Percentiles rank a stretch among this genome's conserved stretches.
Evolutionary conservation across 208 protist genomes (phyloP).

Genomic region (Leishmania braziliensis): DNA sequence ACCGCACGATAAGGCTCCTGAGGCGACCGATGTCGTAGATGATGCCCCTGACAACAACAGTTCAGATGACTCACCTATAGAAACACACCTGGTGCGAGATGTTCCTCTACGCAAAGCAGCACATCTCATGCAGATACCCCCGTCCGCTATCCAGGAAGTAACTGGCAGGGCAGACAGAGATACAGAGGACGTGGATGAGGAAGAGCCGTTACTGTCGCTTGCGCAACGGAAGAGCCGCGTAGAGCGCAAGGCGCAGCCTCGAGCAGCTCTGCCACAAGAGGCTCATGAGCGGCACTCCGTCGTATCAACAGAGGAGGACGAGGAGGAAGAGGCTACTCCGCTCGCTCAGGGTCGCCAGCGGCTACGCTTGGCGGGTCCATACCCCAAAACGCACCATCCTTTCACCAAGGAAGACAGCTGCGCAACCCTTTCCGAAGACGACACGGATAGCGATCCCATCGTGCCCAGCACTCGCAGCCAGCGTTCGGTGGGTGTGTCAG

Average conservation of each 20-base stretch:
- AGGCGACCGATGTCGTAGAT: not conserved
- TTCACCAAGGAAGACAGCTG: conserved; percentile 9
- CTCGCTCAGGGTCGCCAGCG: not conserved
- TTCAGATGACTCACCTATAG: conserved; percentile 14
- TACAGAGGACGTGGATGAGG: not conserved
- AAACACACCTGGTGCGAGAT: not conserved
- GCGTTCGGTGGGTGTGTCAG: not conserved
- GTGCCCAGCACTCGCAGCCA: not conserved
- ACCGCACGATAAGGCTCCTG: not conserved
- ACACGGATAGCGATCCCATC: conserved; percentile 1
- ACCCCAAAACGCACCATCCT: not conserved
- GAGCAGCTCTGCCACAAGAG: not conserved
- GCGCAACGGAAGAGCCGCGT: not conserved
- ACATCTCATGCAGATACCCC: not conserved
- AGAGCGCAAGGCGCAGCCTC: not conserved
- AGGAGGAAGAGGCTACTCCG: not conserved
- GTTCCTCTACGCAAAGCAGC: conserved; percentile 11
- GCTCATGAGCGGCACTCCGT: not conserved
- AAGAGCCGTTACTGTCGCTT: not conserved
- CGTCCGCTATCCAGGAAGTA: not conserved
- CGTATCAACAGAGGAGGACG: not conserved
- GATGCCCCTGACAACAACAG: not conserved
- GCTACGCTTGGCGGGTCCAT: not conserved
- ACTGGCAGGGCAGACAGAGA: not conserved
- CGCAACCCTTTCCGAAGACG: not conserved